Evolutionary conservation across 768 basidiomycete genomes (phyloP).

Genomic region (Lactifluus piperatus): DNA sequence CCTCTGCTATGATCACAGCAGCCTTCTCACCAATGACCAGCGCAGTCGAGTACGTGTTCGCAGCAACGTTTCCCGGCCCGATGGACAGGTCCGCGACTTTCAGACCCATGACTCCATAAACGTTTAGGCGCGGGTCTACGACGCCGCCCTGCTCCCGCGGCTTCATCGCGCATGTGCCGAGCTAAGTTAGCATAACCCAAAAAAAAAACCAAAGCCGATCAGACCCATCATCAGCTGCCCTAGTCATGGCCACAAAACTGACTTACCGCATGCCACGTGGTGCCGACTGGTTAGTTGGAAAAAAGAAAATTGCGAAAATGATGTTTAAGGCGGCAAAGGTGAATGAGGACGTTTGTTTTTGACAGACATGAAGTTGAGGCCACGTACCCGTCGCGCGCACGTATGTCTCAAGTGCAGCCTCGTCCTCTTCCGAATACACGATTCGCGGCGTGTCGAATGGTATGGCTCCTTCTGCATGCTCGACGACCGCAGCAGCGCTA

Average conservation of each 20-base stretch:
- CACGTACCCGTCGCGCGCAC: conserved; percentile 16
- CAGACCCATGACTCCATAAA: conserved; percentile 49
- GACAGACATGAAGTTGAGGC: neutral
- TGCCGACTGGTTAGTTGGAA: neutral
- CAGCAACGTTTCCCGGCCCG: conserved; percentile 31
- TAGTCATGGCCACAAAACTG: too few species aligned
- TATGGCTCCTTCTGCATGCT: conserved; percentile 19
- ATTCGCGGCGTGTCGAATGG: conserved; percentile 26
- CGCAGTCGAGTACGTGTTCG: conserved; percentile 39
- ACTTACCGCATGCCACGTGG: conserved; percentile 14
- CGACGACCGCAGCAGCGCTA: conserved; percentile 22
- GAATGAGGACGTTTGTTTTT: too few species aligned
- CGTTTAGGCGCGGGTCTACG: conserved; percentile 51
- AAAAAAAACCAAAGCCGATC: neutral
- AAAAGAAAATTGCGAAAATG: neutral
- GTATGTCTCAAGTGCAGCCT: conserved; percentile 28
- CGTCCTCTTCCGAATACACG: conserved; percentile 29
- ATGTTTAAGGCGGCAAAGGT: neutral
- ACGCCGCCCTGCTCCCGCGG: conserved; percentile 48
- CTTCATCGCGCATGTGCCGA: conserved; percentile 65
- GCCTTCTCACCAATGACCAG: conserved; percentile 52
- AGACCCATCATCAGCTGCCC: neutral
- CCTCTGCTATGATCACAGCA: conserved; percentile 49
- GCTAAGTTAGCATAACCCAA: conserved; percentile 26
- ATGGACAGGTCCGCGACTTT: conserved; percentile 46